Evolutionary conservation across 768 basidiomycete species (phyloP).

Genomic region (Scleroderma citrinum): DNA sequence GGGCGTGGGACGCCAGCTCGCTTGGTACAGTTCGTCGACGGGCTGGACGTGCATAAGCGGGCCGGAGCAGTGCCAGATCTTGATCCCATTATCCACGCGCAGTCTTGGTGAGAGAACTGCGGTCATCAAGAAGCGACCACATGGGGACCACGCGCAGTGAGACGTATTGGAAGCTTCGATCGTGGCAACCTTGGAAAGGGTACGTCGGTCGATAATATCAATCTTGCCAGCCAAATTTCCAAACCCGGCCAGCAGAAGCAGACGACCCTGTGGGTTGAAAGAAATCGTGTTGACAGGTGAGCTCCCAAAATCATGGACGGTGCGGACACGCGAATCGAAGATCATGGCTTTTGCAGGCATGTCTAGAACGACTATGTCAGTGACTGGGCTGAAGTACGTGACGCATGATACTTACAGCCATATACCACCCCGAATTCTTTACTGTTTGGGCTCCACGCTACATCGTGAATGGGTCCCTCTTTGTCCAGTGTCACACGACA

Average conservation of each 20-base stretch:
- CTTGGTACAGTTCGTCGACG: slow-evolving; percentile 87
- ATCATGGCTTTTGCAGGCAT: slow-evolving; percentile 94
- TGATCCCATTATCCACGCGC: slow-evolving; percentile 96
- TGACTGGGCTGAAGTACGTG: neutral
- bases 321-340: slow-evolving; percentile 86
- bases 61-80: slow-evolving; percentile 91
- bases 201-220: slow-evolving; percentile 86
- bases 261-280: slow-evolving; percentile 90
- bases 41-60: slow-evolving; percentile 78
- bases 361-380: slow-evolving; percentile 36
- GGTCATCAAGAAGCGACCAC: slow-evolving; percentile 88
- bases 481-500: slow-evolving; percentile 86
- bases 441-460: slow-evolving; percentile 91
- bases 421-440: slow-evolving; percentile 97
- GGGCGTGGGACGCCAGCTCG: slow-evolving; percentile 72
- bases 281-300: slow-evolving; percentile 88
- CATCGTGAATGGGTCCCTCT: slow-evolving; percentile 97
- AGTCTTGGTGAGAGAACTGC: slow-evolving; percentile 93
- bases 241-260: slow-evolving; percentile 89
- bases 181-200: slow-evolving; percentile 66
- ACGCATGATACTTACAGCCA: slow-evolving; percentile 66
- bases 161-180: slow-evolving; percentile 94
- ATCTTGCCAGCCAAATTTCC: slow-evolving; percentile 95
- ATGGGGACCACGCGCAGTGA: slow-evolving; percentile 92
- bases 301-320: slow-evolving; percentile 85